Conservation (phyloP, 441 rosid genomes). For the Geranium incanum region DNA sequence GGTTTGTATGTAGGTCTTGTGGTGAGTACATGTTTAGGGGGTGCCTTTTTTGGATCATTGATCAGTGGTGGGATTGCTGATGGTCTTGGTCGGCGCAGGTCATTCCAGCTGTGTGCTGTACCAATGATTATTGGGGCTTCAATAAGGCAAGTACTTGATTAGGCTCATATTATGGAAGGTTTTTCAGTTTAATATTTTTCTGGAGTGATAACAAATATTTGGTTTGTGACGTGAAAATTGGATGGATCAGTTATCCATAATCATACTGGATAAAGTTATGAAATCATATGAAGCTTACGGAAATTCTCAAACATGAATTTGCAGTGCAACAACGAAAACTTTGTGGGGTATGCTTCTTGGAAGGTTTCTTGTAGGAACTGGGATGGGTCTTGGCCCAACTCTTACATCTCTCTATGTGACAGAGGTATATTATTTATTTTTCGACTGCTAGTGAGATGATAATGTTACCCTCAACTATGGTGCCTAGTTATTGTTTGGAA, state of each 20-base stretch:
- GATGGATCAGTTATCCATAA: not conserved
- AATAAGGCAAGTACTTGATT: slow-evolving; percentile 47
- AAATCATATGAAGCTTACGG: slow-evolving; percentile 8
- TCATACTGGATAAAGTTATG: slow-evolving; percentile 2
- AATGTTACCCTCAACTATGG: not conserved
- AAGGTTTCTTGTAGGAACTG: slow-evolving; percentile 63
- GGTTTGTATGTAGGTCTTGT: slow-evolving; percentile 63
- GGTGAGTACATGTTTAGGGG: slow-evolving; percentile 92
- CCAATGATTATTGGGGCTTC: slow-evolving; percentile 85
- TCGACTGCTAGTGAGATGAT: slow-evolving; percentile 1
- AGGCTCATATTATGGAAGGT: slow-evolving; percentile 7
- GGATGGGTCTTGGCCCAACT: slow-evolving; percentile 73
- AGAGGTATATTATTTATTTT: slow-evolving; percentile 41
- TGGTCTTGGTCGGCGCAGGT: slow-evolving; percentile 80
- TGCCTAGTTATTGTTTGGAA: not conserved
- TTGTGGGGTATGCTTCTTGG: slow-evolving; percentile 70
- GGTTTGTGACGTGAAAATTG: not conserved
- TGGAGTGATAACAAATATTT: slow-evolving; percentile 1
- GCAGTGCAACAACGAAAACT: slow-evolving; percentile 57
- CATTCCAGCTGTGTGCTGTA: slow-evolving; percentile 82
- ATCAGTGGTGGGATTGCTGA: slow-evolving; percentile 88
- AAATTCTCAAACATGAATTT: slow-evolving; percentile 22
- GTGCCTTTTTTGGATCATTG: slow-evolving; percentile 80
- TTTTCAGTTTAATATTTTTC: not conserved
- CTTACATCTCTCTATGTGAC: slow-evolving; percentile 70